These are phyloP conservation scores for Rhizopogon rudus DNA, from an alignment of 768 basidiomycete species.

Conservation along the genomic window DNA sequence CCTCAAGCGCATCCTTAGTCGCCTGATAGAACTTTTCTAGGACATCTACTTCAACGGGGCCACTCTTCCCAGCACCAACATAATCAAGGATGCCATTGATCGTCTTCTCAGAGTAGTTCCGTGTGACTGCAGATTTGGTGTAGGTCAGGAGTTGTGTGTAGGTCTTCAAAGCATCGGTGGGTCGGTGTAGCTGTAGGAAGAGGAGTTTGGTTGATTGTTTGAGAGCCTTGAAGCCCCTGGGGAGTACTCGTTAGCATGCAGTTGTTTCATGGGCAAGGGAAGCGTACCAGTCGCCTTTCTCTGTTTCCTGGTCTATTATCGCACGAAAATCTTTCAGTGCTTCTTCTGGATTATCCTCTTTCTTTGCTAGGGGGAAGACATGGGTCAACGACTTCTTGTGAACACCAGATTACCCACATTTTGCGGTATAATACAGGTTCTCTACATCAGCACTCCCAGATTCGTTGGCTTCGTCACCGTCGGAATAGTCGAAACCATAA, in stretches of 20 bases:
- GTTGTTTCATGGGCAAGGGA: neutral
- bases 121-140: slow-evolving; percentile 92
- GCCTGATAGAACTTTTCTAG: slow-evolving; percentile 95
- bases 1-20: slow-evolving; percentile 84
- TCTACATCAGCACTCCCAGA: slow-evolving; percentile 85
- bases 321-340: slow-evolving; percentile 85
- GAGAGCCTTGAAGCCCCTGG: slow-evolving; percentile 97
- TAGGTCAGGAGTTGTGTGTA: slow-evolving; percentile 87
- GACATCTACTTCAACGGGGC: slow-evolving; percentile 73
- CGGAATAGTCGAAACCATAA: slow-evolving; percentile 96
- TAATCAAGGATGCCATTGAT: slow-evolving; percentile 99
- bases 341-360: slow-evolving; percentile 90
- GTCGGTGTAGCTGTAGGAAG: slow-evolving; percentile 73
- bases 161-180: slow-evolving; percentile 78
- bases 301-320: slow-evolving; percentile 88
- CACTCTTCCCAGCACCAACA: slow-evolving; percentile 86
- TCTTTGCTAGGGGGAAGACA: slow-evolving; percentile 59
- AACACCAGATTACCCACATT: slow-evolving; percentile 52
- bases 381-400: neutral
- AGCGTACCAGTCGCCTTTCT: slow-evolving; percentile 88
- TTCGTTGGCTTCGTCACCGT: slow-evolving; percentile 79
- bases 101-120: slow-evolving; percentile 96
- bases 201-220: slow-evolving; percentile 96
- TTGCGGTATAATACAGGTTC: slow-evolving; percentile 98
- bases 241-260: neutral